A percentile compares a stretch with the other conserved stretches of the same genome.
Conservation (phyloP, 805 yeast genomes). For the Citeromyces nyonsensis region DNA sequence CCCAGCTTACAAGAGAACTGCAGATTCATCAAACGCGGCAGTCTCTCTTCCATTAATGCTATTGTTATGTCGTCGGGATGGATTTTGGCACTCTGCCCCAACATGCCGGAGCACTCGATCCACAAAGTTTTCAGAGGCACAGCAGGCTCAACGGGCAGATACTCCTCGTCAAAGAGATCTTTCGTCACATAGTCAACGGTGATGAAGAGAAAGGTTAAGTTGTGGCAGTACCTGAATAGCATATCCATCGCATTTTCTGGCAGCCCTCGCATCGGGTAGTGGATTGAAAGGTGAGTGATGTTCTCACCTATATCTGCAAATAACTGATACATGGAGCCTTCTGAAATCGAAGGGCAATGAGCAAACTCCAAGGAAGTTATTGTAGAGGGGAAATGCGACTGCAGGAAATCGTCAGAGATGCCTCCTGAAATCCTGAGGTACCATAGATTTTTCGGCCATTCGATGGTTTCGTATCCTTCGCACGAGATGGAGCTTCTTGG, state of each 20-base stretch:
- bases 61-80: constrained; percentile 83
- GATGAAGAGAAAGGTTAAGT: constrained; percentile 42
- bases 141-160: constrained; percentile 15
- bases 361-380: constrained; percentile 64
- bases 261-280: constrained; percentile 82
- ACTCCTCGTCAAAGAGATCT: constrained; percentile 31
- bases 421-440: constrained; percentile 80
- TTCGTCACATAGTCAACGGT: constrained; percentile 67
- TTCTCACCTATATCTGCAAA: constrained; percentile 51
- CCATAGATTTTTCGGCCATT: constrained; percentile 72
- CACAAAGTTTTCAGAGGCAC: constrained; percentile 44
- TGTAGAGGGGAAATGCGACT: constrained; percentile 58
- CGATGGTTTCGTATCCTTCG: constrained; percentile 29
- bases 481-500: constrained; percentile 81
- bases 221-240: constrained; percentile 65
- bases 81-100: constrained; percentile 70
- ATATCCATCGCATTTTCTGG: constrained; percentile 56
- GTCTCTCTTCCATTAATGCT: constrained; percentile 64
- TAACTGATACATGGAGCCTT: constrained; percentile 46
- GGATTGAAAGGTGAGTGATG: constrained; percentile 46
- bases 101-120: constrained; percentile 73
- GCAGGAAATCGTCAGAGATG: constrained; percentile 66
- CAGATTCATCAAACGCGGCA: constrained; percentile 52
- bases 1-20: constrained; percentile 67
- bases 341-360: constrained; percentile 71